These are phyloP conservation scores for Scleroderma citrinum DNA, from an alignment of 768 basidiomycete species.

Conservation along the genomic window DNA sequence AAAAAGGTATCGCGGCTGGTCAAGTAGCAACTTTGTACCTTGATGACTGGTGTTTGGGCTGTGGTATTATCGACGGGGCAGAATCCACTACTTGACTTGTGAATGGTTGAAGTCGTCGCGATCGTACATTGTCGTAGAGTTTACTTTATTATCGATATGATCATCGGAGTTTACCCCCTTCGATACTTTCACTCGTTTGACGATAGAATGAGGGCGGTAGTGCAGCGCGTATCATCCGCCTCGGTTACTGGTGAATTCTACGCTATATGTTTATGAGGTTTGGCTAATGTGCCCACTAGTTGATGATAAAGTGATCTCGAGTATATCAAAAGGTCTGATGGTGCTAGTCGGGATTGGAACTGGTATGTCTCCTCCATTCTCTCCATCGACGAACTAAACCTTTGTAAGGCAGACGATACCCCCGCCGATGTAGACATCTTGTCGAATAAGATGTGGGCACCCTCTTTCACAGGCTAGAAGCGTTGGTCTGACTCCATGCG, in stretches of 20 bases:
- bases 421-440: constrained; percentile 63
- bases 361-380: constrained; percentile 40
- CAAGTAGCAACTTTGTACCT: constrained; percentile 76
- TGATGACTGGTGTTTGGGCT: constrained; percentile 77
- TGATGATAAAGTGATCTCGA: constrained; percentile 70
- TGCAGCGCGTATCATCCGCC: constrained; percentile 79
- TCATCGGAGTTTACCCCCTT: no score
- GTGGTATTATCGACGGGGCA: constrained; percentile 54
- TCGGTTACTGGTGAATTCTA: constrained; percentile 65
- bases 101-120: not conserved
- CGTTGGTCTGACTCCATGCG: not conserved
- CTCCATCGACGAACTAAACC: not conserved
- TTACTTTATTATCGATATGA: no score
- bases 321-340: constrained; percentile 81
- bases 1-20: constrained; percentile 69
- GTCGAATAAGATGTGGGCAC: constrained; percentile 74
- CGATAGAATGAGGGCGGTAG: constrained; percentile 68
- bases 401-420: constrained; percentile 68
- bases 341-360: constrained; percentile 85
- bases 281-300: constrained; percentile 42
- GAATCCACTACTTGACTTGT: not conserved
- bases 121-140: no score
- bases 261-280: not conserved
- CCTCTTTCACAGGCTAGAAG: not conserved
- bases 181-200: not conserved